Base-by-base conservation (phyloP, 1,284 basidiomycete species). In the Apiotrichum brassicae region DNA sequence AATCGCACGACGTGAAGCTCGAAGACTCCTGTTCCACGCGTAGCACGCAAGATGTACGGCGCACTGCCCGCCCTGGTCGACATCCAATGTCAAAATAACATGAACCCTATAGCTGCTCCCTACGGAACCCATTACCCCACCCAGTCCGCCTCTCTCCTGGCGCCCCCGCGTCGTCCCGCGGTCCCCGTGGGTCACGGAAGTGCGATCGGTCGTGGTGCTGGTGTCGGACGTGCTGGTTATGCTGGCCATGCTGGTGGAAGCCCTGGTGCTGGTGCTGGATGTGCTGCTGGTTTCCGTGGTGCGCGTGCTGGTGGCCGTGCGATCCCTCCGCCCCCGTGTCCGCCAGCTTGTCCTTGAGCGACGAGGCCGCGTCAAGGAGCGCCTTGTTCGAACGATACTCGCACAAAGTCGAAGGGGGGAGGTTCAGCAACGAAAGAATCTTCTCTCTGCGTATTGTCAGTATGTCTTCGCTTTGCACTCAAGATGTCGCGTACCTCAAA, bases 361-460 rank as follows among this genome's bases (percentile, higher is more conserved):
- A 48, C 16, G 66, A 57, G 13, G 63, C 64, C 6, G 57, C 65
- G 32, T 72, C 71, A 16, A 73, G 57, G 7, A 72, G 54, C 11
- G 68, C 63, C 38, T 63, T 63, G 58, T 73, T 73, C 12, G 72
- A 68, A 19, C 70, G 65, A 57, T 75, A 75, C 52, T 75, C 73
- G 51, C 71, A 71, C 37, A 57, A 53, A 14, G 72, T 72, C 6
- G 59, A 49, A 14, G 66, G 41, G 1, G 73, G 70, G 1, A 75
- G 63, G 25, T 48, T 53, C 16, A 75, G 67, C 4, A 74, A 49
- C 20, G 59, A 49, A 24, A 72, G 56, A 36, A 75, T 72, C 54
- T 70, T 69, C 47, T 72, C 72, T 49, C 71, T 73, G 44, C 14
- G n/a, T 25, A 44, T 40, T 16, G 51, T 48, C 52, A 58, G 47